A percentile compares a stretch with the other conserved stretches of the same genome.
These are phyloP conservation scores for Puya raimondii DNA, from an alignment of 176 grass and related monocot species.

Conservation along the genomic window DNA sequence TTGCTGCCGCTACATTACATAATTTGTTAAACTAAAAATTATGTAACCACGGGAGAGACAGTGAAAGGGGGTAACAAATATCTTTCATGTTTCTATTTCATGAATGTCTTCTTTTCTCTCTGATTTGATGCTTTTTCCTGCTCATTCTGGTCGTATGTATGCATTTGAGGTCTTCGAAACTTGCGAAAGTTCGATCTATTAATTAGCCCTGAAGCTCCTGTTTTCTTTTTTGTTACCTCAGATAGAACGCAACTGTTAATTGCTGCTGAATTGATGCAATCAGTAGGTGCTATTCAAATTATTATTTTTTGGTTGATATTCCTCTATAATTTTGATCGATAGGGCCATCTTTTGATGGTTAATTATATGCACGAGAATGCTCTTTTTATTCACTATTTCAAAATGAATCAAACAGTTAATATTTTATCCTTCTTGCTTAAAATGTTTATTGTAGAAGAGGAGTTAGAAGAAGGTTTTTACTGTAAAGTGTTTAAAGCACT, in stretches of 20 bases:
- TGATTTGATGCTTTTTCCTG: background rate
- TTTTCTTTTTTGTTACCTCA: background rate
- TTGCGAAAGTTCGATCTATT: background rate
- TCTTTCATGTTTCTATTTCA: background rate
- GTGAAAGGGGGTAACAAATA: background rate
- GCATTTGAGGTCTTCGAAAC: background rate
- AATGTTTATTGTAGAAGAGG: background rate
- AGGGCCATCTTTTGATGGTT: background rate
- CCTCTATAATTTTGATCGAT: background rate
- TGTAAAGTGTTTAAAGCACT: background rate
- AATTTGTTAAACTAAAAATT: background rate
- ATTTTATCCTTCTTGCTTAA: background rate
- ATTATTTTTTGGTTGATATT: background rate
- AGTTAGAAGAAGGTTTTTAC: background rate
- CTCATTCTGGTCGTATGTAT: background rate
- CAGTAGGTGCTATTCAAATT: background rate
- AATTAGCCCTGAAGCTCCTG: background rate
- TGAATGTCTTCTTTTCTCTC: background rate
- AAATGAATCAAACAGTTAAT: background rate
- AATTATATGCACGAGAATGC: background rate
- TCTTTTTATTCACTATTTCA: background rate
- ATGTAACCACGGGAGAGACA: background rate
- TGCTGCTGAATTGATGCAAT: background rate
- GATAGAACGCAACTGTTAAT: background rate
- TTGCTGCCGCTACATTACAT: too few species aligned